Evolutionary conservation across 495 filamentous ascomycete species (phyloP), one percentile per base, ranked within the genome.

Genomic region (Astrocystis sublimbata): DNA sequence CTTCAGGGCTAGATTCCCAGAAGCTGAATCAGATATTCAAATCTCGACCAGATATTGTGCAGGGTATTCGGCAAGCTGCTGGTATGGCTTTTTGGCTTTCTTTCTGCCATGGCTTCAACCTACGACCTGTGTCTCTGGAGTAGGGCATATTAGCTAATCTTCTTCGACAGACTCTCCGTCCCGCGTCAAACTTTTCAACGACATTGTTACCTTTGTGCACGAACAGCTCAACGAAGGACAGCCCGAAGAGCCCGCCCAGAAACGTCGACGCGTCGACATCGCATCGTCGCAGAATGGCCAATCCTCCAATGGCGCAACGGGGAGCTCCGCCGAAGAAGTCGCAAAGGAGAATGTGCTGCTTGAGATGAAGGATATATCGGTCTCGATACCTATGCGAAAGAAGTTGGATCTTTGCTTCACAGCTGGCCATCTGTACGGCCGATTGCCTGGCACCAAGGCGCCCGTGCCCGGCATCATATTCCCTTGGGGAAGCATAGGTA

Each of bases 311-410:
- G 65, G 67, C 7, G 45, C 55, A 3, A 21, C 64, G 13, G 58
- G 62, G 49, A 62, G 40, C 28, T 69, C 62, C 12, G 60, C 62
- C 6, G 74, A 75, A 21, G 70, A 70, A 26, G 75, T 81, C 40
- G 76, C 75, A 10, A 63, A 69, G 19, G 83, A 86, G 36, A 72
- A 76, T 1, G 71, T 86, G 3, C 68, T 85, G 6, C 74, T 86
- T 15, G 86, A 87, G 60, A 80, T 92, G 45, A 83, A 86, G 62
- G 89, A 93, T 61, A 81, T 93, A 12, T 91, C 89, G 1, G 83
- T 92, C 36, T 81, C 86, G 3, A 82, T 90, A n/a, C 94, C 94
- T 15, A 89, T 91, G 76, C 82, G 94, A 63, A 98, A 97, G 79
- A 98, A 98, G 79, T 87, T 93, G 68, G 89, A 84, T 42, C 77